Conservation (phyloP, 139 green algal genomes). For the Chlamydomonas schloesseri region DNA sequence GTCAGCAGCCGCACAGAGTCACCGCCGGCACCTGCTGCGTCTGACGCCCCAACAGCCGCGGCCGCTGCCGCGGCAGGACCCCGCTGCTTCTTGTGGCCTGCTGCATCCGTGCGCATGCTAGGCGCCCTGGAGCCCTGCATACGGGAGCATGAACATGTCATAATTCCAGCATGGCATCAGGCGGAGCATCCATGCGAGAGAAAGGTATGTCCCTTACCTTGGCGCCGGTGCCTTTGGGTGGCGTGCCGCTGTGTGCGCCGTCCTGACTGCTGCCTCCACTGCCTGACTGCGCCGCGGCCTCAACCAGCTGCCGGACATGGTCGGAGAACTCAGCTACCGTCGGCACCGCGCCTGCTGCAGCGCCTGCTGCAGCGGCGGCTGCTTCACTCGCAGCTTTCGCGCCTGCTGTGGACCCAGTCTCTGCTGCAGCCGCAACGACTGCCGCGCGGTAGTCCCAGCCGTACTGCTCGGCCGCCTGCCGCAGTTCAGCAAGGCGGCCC, state of each 20-base stretch:
- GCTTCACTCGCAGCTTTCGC: too few species aligned
- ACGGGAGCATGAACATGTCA: too few species aligned
- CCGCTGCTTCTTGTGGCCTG: too few species aligned
- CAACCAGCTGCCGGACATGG: neutral
- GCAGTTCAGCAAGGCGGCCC: neutral
- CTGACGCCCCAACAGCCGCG: neutral
- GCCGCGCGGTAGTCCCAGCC: neutral
- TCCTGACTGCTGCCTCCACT: neutral
- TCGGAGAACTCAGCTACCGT: neutral
- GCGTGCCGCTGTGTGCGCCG: too few species aligned
- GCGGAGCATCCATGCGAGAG: too few species aligned
- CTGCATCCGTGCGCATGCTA: too few species aligned
- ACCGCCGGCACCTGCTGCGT: too few species aligned
- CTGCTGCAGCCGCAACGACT: neutral
- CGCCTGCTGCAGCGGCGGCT: too few species aligned
- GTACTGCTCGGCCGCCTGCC: neutral
- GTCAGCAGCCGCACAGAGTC: conserved; percentile 24
- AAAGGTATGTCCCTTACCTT: too few species aligned
- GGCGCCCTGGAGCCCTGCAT: too few species aligned
- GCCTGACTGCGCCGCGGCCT: neutral
- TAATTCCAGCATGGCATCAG: too few species aligned
- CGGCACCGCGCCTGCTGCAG: neutral
- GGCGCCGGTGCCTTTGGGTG: neutral
- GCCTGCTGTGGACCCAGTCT: too few species aligned
- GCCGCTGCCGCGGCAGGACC: neutral